phyloP scores from a whole-genome alignment of 805 yeast genomes.

The Scheffersomyces stipitis region DNA sequence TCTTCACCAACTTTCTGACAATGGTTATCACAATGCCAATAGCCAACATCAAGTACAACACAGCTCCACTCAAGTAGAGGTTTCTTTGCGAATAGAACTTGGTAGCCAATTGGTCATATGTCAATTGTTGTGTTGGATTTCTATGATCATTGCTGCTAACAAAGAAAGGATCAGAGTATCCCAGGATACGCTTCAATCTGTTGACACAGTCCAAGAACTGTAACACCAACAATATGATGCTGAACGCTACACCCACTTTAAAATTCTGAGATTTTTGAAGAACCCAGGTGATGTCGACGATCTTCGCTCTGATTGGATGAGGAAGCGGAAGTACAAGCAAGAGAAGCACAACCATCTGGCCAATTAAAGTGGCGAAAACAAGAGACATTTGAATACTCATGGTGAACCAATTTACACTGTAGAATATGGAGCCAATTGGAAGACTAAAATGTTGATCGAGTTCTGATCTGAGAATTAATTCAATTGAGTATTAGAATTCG shows the following conservation, averaged over 20 bases:
- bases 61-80: conserved; percentile 62
- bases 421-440: neutral
- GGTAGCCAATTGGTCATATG: conserved; percentile 54
- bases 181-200: conserved; percentile 30
- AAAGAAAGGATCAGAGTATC: conserved; percentile 20
- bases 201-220: conserved; percentile 57
- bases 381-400: conserved; percentile 49
- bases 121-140: conserved; percentile 23
- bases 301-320: conserved; percentile 41
- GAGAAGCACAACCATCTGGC: conserved; percentile 51
- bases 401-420: conserved; percentile 9
- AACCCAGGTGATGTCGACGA: conserved; percentile 36
- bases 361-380: conserved; percentile 47
- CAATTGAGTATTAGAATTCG: neutral
- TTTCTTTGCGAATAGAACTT: conserved; percentile 66
- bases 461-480: neutral
- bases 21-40: conserved; percentile 55
- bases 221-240: conserved; percentile 42
- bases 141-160: conserved; percentile 3
- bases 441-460: neutral
- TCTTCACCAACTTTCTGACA: conserved; percentile 51
- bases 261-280: conserved; percentile 39
- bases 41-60: conserved; percentile 53
- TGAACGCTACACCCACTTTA: conserved; percentile 45
- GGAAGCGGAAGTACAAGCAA: conserved; percentile 59